These are phyloP conservation scores for Apophysomyces variabilis DNA, from an alignment of 371 early-diverging fungal species.

Conservation along the genomic window DNA sequence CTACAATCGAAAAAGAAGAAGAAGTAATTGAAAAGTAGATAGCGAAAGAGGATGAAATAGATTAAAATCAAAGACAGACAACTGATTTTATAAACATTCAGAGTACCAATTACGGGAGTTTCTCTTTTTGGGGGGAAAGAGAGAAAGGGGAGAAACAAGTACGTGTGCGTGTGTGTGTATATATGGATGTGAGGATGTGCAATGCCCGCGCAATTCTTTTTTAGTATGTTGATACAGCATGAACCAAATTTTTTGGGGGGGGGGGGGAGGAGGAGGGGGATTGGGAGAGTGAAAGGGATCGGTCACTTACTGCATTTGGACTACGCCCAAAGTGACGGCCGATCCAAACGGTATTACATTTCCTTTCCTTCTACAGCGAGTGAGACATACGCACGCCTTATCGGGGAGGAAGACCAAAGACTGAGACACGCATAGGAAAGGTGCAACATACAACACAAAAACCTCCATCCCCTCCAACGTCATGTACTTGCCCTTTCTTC, in stretches of 20 bases:
- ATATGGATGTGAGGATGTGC: background rate
- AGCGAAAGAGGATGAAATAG: background rate
- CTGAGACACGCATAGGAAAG: too few species aligned
- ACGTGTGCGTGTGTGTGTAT: background rate
- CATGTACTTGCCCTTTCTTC: conserved; percentile 2
- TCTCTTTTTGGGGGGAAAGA: background rate
- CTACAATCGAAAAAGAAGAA: background rate
- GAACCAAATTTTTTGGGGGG: too few species aligned
- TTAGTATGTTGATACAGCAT: too few species aligned
- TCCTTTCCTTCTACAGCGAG: too few species aligned
- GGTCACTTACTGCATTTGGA: too few species aligned
- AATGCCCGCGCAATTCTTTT: background rate
- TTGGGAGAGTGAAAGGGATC: too few species aligned
- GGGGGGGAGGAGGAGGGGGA: too few species aligned
- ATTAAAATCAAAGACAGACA: background rate
- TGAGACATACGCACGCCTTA: too few species aligned
- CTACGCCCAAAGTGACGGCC: too few species aligned
- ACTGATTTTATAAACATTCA: conserved; percentile 3
- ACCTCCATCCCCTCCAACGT: background rate
- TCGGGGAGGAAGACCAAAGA: too few species aligned
- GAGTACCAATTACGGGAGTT: background rate
- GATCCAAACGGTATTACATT: too few species aligned
- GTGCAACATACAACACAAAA: too few species aligned
- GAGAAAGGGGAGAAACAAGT: background rate
- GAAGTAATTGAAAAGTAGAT: conserved; percentile 1